phyloP scores from a whole-genome alignment of 2,329 filamentous ascomycete species.

The Leptographium wingfieldii region DNA sequence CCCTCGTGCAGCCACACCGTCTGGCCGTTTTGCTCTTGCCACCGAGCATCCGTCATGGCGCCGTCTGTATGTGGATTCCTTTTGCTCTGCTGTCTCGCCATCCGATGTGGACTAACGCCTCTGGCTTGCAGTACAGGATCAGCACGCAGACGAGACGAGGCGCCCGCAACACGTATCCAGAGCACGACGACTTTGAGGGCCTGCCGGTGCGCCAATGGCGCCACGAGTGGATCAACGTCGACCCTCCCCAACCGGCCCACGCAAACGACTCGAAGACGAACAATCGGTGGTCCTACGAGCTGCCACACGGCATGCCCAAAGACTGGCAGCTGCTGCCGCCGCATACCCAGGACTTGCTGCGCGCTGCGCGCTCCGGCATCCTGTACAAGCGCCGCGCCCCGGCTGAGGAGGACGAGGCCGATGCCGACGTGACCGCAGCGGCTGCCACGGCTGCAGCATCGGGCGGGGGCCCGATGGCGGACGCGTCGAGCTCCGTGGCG shows the following conservation, averaged over 20 bases:
- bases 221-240: conserved; percentile 54
- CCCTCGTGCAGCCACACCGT: neutral
- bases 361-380: conserved; percentile 64
- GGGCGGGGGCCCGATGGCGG: neutral
- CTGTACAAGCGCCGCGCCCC: conserved; percentile 61
- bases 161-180: conserved; percentile 41
- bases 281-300: conserved; percentile 61
- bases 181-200: conserved; percentile 53
- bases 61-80: neutral
- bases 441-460: neutral
- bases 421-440: conserved; percentile 24
- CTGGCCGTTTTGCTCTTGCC: neutral
- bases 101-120: too few relatives aligned
- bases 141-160: conserved; percentile 39
- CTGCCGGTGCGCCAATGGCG: conserved; percentile 88
- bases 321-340: conserved; percentile 66
- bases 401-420: conserved; percentile 44
- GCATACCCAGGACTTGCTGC: conserved; percentile 71
- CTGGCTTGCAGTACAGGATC: conserved; percentile 9
- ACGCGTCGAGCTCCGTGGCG: neutral
- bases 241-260: conserved; percentile 52
- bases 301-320: conserved; percentile 70
- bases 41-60: neutral
- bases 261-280: conserved; percentile 39
- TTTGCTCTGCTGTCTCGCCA: too few relatives aligned